Evolutionary conservation across 2,329 filamentous ascomycete species (phyloP), one percentile per base, ranked within the genome.

Genomic region (Zopfia rhizophila): DNA sequence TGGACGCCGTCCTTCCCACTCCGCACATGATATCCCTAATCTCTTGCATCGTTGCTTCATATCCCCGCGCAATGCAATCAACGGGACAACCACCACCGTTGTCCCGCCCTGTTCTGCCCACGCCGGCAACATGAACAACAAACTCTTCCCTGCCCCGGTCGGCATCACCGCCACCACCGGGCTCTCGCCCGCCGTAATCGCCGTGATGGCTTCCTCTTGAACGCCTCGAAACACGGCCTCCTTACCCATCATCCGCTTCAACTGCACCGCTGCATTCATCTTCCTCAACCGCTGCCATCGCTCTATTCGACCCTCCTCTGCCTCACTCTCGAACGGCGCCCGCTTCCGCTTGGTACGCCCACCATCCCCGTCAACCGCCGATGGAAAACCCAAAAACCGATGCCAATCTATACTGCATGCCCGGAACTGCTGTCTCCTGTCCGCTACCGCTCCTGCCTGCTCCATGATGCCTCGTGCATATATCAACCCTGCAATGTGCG

Each of bases 91-190:
- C 7, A 66, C 49, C 10, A 65, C 40, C 12, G 39, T 65, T 7
- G 28, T 50, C 1, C 57, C 41, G 3, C 38, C 38, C 22, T 39
- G 37, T 39, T 51, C 42, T n/a, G 41, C 37, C 41, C 28, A 57
- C n/a, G 47, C 54, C 33, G 50, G 61, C 44, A 65, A 50, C 45
- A 65, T 65, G 29, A 66, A 66, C 23, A 64, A 48, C 16, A 66
- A 31, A 32, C 58, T 64, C 51, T 65, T 65, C 4, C 62, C 52
- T 13, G 47, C 56, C 18, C 62, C 50, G 6, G 43, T 66, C 11
- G 32, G 55, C 36, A 67, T 61, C 17, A 65, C 45, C 10, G 38
- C 48, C 10, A 61, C 43, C 8, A 61, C 47, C 7, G 35, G 46
- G 45, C 56, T 61, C 36, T 51, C 12, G 3, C 51, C 45, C 10